Conservation (phyloP, 2,329 filamentous ascomycete species). For the Penicillium sp. region DNA sequence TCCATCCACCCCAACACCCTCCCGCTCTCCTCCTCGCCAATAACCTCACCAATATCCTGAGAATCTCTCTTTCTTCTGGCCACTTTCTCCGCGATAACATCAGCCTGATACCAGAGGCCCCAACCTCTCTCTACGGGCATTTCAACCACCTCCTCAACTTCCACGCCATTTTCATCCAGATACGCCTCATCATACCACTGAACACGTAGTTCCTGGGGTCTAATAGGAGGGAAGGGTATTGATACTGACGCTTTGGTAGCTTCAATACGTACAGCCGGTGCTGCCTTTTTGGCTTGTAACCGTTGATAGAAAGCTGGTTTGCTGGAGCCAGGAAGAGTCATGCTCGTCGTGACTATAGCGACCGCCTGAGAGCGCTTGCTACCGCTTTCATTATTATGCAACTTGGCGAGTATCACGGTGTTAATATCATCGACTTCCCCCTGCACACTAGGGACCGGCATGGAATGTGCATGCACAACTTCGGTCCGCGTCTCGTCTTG, state of each 20-base stretch:
- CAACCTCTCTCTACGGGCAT: constrained; percentile 25
- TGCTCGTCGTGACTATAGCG: constrained; percentile 17
- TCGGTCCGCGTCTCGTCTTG: constrained; percentile 4
- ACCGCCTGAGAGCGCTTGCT: not conserved
- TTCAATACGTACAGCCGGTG: constrained; percentile 25
- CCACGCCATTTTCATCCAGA: constrained; percentile 24
- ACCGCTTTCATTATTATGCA: constrained; percentile 8
- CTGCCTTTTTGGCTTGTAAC: constrained; percentile 19
- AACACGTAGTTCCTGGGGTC: constrained; percentile 25
- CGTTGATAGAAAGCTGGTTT: constrained; percentile 22
- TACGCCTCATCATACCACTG: constrained; percentile 25
- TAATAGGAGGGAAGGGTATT: constrained; percentile 27
- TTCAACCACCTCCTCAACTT: constrained; percentile 25
- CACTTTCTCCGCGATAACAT: constrained; percentile 26
- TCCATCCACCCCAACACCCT: constrained; percentile 25
- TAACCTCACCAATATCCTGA: constrained; percentile 9
- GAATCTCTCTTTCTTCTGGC: constrained; percentile 1
- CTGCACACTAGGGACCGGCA: constrained; percentile 18
- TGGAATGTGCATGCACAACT: constrained; percentile 22
- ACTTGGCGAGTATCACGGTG: constrained; percentile 26
- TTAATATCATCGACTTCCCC: constrained; percentile 31
- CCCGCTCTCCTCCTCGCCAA: constrained; percentile 19
- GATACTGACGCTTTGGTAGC: constrained; percentile 27
- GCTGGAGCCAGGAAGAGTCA: constrained; percentile 21
- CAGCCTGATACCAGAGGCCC: constrained; percentile 33